Conservation (phyloP, 805 yeast genomes). For the Starmera pachycereana region DNA sequence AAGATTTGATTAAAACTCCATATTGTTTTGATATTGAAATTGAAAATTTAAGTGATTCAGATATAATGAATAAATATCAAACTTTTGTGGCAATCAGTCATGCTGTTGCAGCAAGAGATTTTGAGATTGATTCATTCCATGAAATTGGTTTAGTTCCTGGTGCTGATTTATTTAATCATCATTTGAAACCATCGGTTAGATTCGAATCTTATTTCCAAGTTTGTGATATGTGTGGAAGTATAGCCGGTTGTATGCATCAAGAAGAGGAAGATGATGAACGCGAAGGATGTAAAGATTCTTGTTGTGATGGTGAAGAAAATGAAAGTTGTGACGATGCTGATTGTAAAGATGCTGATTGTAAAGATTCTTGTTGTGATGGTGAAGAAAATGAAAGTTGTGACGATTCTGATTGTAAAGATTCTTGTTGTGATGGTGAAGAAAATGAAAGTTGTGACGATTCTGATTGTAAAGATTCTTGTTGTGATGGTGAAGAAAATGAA, state of each 20-base stretch:
- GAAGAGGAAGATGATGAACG: conserved; percentile 12
- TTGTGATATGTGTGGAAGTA: conserved; percentile 40
- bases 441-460: conserved; percentile 5
- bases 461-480: conserved; percentile 7
- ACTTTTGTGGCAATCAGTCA: conserved; percentile 48
- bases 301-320: conserved; percentile 1
- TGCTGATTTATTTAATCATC: conserved; percentile 84
- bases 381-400: conserved; percentile 3
- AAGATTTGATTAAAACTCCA: conserved; percentile 21
- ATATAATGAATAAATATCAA: conserved; percentile 21
- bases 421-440: conserved; percentile 1
- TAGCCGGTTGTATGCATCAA: conserved; percentile 30
- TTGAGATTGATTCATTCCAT: conserved; percentile 68
- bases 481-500: conserved; percentile 1
- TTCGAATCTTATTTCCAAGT: conserved; percentile 50
- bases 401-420: conserved; percentile 10
- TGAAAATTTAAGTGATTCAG: conserved; percentile 16
- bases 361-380: conserved; percentile 1
- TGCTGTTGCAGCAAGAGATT: conserved; percentile 68
- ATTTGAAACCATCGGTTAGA: conserved; percentile 49
- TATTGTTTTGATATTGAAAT: conserved; percentile 15
- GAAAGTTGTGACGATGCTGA: conserved; percentile 6
- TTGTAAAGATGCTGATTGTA: conserved; percentile 10
- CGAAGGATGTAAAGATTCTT: conserved; percentile 15
- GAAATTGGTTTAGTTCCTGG: conserved; percentile 78